Evolutionary conservation across 441 rosid species (phyloP).

Genomic region (Jatropha podagrica): DNA sequence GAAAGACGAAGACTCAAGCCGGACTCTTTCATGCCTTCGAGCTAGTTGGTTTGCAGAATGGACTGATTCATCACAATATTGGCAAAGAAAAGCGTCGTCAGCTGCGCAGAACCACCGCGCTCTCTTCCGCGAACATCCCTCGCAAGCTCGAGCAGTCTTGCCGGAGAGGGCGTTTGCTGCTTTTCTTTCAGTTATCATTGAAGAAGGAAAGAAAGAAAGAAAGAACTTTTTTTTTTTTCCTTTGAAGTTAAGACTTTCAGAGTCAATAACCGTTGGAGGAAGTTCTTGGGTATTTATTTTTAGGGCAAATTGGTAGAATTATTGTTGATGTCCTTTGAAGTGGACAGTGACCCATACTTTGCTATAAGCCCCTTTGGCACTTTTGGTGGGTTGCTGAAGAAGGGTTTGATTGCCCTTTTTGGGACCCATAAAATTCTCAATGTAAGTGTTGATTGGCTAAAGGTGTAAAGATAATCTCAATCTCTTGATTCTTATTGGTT

Average conservation of each 20-base stretch:
- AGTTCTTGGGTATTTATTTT: no score
- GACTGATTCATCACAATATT: slow-evolving; percentile 65
- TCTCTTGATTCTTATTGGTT: slow-evolving; percentile 40
- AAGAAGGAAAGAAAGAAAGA: neutral
- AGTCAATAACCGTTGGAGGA: no score
- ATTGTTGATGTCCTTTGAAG: no score
- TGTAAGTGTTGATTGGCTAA: slow-evolving; percentile 49
- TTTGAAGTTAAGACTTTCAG: neutral
- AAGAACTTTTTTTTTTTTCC: no score
- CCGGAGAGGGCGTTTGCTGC: slow-evolving; percentile 45
- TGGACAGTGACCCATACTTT: slow-evolving; percentile 7
- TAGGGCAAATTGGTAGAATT: no score
- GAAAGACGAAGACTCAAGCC: slow-evolving; percentile 41
- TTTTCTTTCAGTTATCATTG: slow-evolving; percentile 37
- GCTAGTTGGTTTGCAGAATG: slow-evolving; percentile 81
- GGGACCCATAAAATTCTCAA: slow-evolving; percentile 40
- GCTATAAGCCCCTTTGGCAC: slow-evolving; percentile 24
- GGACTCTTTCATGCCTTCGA: slow-evolving; percentile 63
- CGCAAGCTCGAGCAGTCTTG: slow-evolving; percentile 64
- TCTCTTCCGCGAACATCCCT: slow-evolving; percentile 50
- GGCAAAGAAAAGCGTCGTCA: slow-evolving; percentile 83
- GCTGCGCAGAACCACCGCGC: slow-evolving; percentile 75
- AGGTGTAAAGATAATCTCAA: slow-evolving; percentile 32
- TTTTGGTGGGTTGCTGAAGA: slow-evolving; percentile 20
- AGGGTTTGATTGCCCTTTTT: neutral